Evolutionary conservation across 495 filamentous ascomycete species (phyloP), one percentile per base, ranked within the genome.

Genomic region (Neurospora africana): DNA sequence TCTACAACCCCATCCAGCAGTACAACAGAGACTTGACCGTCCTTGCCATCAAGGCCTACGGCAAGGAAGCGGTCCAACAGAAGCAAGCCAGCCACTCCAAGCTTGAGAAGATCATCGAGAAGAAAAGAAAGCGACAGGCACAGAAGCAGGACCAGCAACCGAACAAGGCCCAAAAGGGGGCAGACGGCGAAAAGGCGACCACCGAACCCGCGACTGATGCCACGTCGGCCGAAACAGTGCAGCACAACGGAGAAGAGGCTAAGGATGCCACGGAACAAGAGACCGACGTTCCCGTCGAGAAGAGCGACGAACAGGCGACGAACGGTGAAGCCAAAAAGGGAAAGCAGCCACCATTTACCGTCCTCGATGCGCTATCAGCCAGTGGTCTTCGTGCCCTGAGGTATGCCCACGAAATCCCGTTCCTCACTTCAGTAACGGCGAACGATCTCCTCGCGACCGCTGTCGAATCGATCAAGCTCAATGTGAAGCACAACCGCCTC

Each of bases 1-100:
- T 99, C 79, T 99, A 99, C 83, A 99, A 99, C 75, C 95, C 95
- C 0, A 97, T 99, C 53, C 96, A 98, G 78, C 96, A 98, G 80
- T 99, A 97, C 84, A 99, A 99, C 83, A 89, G 95, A 11, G 95
- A 99, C 81, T 82, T 99, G 75, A 97, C 92, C 77, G 91, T 98
- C 38, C 86, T 98, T 27, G 92, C 94, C 21, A 96, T 98, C 76
- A 91, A 90, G 76, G 89, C 90, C 0, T 97, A 92, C 82, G 92
- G 90, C 0, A 89, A 95, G 70, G 89, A 93, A 72, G 78, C 86
- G 17, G 69, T 91, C 17, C 85, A 82, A 70, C 84, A 82, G 47
- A 85, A 84, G 76, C 75, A 78, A 47, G 79, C 81, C 47, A 81
- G 79, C 75, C 73, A 78, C 72, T 71, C 71, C 71, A 76, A 75